Evolutionary conservation across 768 basidiomycete genomes (phyloP), one percentile per base, ranked within the genome.

Genomic region (Boletus patriciae): DNA sequence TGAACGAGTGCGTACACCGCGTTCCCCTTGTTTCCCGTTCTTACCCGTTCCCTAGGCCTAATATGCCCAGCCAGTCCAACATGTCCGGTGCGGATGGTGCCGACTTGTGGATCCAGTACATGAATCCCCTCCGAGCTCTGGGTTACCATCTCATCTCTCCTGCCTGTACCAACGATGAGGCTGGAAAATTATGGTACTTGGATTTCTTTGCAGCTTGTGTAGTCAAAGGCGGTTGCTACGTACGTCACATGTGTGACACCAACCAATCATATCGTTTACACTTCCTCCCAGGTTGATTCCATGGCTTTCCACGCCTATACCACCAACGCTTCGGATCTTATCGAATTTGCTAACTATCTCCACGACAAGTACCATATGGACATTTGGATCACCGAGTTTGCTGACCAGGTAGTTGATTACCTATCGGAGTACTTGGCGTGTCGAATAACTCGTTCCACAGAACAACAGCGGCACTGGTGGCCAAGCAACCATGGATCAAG

Each of bases 251-350:
- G 2, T 33, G 21, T 5, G 38, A 19, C 21, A 16, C 23, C 29
- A 27, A 25, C 13, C 36, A n/a, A 41, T 42, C 34, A 53, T 18
- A 15, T 43, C 1, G 42, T 27, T 42, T 1, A 67, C 1, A 21
- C 25, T 45, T 55, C 44, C 11, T 25, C 21, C 19, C 58, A 90
- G 88, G 48, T 89, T 46, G 78, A 85, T 65, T 71, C 57, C 23
- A 50, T 87, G 3, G 83, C 84, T 45, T 50, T 86, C 49, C 94
- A 97, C 68, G 86, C 74, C 69, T 96, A 97, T 69, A 84, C 81
- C 49, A 81, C 75, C 15, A 55, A 73, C 15, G 58, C 78, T 9
- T 40, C 75, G 0, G 67, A 73, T 12, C 75, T 93, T 66, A 80
- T 83, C 51, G n/a, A 54, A 12, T 87, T 85, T 70, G 69, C 87